These are phyloP conservation scores for Abrus pulchellus DNA, from an alignment of 306 rosid genomes.

Conservation along the genomic window DNA sequence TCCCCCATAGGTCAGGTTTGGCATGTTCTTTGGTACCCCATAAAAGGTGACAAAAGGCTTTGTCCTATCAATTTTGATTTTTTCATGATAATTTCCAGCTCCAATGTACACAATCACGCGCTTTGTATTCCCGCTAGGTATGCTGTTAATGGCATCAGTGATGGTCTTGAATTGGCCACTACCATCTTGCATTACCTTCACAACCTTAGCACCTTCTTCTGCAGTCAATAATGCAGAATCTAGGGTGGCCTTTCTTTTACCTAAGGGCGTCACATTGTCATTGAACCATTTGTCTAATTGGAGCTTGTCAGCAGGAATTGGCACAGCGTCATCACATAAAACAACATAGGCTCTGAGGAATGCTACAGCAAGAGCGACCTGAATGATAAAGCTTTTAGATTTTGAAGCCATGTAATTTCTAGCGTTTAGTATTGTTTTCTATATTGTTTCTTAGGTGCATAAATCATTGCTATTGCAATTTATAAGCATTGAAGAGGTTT, in stretches of 20 bases:
- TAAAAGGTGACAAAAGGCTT: conserved; percentile 62
- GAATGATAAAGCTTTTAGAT: no score
- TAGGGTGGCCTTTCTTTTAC: conserved; percentile 22
- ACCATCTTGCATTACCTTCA: conserved; percentile 57
- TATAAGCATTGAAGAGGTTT: no score
- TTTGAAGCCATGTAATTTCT: no score
- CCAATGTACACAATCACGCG: no score
- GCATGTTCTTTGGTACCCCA: conserved; percentile 49
- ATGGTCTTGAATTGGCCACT: conserved; percentile 52
- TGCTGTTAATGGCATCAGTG: no score
- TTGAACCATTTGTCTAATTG: conserved; percentile 47
- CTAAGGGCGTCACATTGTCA: conserved; percentile 21
- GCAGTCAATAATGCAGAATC: conserved; percentile 57
- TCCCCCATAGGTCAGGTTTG: conserved; percentile 57
- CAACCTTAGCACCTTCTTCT: conserved; percentile 36
- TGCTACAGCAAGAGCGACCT: background rate
- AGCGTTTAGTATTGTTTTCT: no score
- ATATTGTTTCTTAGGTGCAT: no score
- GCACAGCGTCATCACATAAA: conserved; percentile 8
- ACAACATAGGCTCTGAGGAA: background rate
- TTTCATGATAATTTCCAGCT: no score
- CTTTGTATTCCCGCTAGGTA: no score
- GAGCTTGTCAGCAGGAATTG: conserved; percentile 35
- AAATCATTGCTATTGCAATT: no score
- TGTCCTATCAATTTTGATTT: conserved; percentile 38